A percentile compares a stretch with the other conserved stretches of the same genome.
These are phyloP conservation scores for Metarhizium sp. DNA, from an alignment of 2,329 filamentous ascomycete species.

Conservation along the genomic window DNA sequence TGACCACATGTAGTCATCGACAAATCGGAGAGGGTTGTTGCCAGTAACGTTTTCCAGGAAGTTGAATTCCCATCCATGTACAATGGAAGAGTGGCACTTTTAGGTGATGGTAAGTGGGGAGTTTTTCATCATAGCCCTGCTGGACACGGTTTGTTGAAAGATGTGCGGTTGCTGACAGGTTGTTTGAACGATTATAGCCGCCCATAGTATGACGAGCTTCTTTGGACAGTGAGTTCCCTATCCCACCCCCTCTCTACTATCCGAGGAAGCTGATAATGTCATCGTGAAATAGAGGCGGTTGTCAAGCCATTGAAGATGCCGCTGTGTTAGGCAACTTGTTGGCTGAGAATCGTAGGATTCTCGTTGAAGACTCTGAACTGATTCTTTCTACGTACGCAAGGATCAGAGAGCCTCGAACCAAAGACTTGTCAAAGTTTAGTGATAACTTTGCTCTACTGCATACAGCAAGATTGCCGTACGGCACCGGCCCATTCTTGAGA, in stretches of 20 bases:
- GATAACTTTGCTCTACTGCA: conserved; percentile 10
- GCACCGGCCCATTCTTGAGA: conserved; percentile 7
- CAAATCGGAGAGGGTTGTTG: conserved; percentile 11
- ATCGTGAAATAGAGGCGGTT: conserved; percentile 5
- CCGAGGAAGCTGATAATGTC: neutral
- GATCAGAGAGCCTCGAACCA: conserved; percentile 7
- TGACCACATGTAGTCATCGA: conserved; percentile 7
- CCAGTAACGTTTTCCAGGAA: conserved; percentile 12
- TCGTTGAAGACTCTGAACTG: conserved; percentile 3
- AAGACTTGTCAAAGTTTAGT: conserved; percentile 10
- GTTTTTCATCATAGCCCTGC: neutral
- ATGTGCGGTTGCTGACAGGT: neutral
- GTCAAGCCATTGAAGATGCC: conserved; percentile 11
- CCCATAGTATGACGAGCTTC: conserved; percentile 13
- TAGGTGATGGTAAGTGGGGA: conserved; percentile 10
- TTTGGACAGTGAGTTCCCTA: conserved; percentile 9
- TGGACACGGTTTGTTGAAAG: neutral
- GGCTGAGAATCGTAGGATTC: conserved; percentile 4
- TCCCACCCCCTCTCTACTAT: neutral
- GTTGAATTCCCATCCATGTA: conserved; percentile 11
- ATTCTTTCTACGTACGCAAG: conserved; percentile 7
- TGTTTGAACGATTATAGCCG: conserved; percentile 6
- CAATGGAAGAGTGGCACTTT: conserved; percentile 10
- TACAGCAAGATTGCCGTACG: conserved; percentile 9
- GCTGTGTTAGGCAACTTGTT: conserved; percentile 10